Conservation (phyloP, 2,329 filamentous ascomycete species). For the Leptodontidium sp. region DNA sequence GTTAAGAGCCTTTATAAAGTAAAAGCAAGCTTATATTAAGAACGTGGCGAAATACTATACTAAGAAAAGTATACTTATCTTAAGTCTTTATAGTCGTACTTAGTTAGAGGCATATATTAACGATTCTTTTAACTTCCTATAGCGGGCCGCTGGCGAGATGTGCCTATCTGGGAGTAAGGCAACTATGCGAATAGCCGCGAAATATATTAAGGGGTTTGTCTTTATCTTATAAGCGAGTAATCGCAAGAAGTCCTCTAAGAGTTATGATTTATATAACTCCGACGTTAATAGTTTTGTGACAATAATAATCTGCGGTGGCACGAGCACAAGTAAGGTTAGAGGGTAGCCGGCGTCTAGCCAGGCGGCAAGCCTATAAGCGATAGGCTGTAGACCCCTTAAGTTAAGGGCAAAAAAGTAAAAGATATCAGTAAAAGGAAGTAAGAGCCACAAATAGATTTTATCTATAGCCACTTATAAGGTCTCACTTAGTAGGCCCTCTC, state of each 20-base stretch:
- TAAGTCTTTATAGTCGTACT: slow-evolving; percentile 3
- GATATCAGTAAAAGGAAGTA: not conserved
- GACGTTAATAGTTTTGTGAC: not conserved
- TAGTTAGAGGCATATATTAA: not conserved
- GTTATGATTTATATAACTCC: not conserved
- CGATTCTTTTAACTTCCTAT: slow-evolving; percentile 6
- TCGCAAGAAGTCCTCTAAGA: not conserved
- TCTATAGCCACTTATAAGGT: not conserved
- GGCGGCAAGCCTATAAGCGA: not conserved
- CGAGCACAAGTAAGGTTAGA: not conserved
- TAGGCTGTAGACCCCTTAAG: not conserved
- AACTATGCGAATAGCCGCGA: not conserved
- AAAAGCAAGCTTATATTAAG: slow-evolving; percentile 1
- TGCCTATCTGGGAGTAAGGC: not conserved
- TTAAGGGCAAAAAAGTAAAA: slow-evolving; percentile 1
- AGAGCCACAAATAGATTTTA: not conserved
- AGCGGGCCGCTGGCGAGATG: too few species aligned
- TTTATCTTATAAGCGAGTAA: slow-evolving; percentile 3
- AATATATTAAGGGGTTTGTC: not conserved
- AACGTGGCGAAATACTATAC: not conserved
- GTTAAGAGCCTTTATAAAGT: not conserved
- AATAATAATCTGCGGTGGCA: too few species aligned
- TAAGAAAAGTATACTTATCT: slow-evolving; percentile 5
- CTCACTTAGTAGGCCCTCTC: not conserved
- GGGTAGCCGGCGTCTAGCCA: not conserved